phyloP scores from a whole-genome alignment of 169 alveolate species.

The Cyclospora cayetanensis region DNA sequence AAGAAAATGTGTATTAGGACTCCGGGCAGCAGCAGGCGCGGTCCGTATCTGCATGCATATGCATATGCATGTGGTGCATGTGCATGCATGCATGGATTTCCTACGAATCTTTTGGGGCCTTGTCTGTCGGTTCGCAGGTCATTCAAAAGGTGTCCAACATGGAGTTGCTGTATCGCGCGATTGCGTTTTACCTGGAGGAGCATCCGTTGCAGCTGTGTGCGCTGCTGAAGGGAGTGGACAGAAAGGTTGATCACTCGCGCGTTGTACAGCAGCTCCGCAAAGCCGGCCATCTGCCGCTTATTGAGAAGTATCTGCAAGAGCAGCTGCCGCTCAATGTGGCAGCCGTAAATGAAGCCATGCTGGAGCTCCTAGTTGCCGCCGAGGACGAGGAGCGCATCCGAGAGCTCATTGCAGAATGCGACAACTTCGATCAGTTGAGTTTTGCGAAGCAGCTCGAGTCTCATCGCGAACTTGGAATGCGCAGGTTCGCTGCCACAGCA shows the following conservation, averaged over 20 bases:
- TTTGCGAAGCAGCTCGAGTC: conserved; percentile 88
- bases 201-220: conserved; percentile 98
- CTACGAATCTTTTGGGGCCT: no score
- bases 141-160: conserved; percentile 92
- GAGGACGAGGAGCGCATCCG: conserved; percentile 95
- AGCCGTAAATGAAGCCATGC: conserved; percentile 97
- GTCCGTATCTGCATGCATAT: no score
- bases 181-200: conserved; percentile 97
- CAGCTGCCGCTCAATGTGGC: conserved; percentile 87
- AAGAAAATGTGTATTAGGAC: no score
- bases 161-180: conserved; percentile 97
- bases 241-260: conserved; percentile 91
- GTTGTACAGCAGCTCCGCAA: conserved; percentile 90
- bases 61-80: no score
- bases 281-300: conserved; percentile 84
- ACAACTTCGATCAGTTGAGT: conserved; percentile 96
- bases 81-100: background rate
- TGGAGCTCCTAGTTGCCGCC: conserved; percentile 97
- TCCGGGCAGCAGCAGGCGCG: no score
- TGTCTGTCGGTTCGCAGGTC: conserved; percentile 73
- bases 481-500: conserved; percentile 96
- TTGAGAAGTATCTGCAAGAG: conserved; percentile 81
- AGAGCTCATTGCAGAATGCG: conserved; percentile 92
- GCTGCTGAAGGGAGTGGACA: conserved; percentile 82
- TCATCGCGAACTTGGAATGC: conserved; percentile 97